Conservation (phyloP, 345 rosid species). For the Erodium maritimum region DNA sequence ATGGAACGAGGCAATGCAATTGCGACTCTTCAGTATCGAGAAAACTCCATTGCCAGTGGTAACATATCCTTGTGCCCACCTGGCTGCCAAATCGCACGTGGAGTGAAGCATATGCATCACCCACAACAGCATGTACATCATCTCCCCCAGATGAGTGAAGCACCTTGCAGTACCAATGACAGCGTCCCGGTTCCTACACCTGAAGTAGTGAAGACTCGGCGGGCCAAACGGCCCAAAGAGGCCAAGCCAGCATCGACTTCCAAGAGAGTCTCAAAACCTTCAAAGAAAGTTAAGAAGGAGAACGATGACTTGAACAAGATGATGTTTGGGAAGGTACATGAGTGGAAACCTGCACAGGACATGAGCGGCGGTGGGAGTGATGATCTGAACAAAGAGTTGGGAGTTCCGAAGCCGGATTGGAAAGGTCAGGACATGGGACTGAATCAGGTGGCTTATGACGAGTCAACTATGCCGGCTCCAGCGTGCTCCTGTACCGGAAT, state of each 20-base stretch:
- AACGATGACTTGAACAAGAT: slow-evolving; percentile 53
- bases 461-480: slow-evolving; percentile 81
- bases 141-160: slow-evolving; percentile 41
- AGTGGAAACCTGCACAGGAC: slow-evolving; percentile 17
- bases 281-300: slow-evolving; percentile 69
- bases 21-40: slow-evolving; percentile 75
- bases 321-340: slow-evolving; percentile 50
- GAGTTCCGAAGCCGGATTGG: slow-evolving; percentile 64
- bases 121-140: slow-evolving; percentile 58
- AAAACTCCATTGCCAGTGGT: slow-evolving; percentile 46
- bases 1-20: slow-evolving; percentile 81
- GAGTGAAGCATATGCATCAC: slow-evolving; percentile 77
- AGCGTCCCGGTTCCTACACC: slow-evolving; percentile 29
- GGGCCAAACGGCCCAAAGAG: slow-evolving; percentile 62
- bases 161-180: slow-evolving; percentile 47
- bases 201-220: slow-evolving; percentile 52
- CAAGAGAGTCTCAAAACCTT: slow-evolving; percentile 55
- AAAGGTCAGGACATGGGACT: slow-evolving; percentile 75
- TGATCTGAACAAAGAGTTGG: slow-evolving; percentile 33
- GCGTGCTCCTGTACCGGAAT: slow-evolving; percentile 89
- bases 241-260: slow-evolving; percentile 32
- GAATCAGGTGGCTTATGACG: slow-evolving; percentile 87
- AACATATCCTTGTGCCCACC: slow-evolving; percentile 55
- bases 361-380: slow-evolving; percentile 6
- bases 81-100: slow-evolving; percentile 72